Evolutionary conservation across 108 stramenopile species (phyloP).

Genomic region (Stephanodiscus minutulus): DNA sequence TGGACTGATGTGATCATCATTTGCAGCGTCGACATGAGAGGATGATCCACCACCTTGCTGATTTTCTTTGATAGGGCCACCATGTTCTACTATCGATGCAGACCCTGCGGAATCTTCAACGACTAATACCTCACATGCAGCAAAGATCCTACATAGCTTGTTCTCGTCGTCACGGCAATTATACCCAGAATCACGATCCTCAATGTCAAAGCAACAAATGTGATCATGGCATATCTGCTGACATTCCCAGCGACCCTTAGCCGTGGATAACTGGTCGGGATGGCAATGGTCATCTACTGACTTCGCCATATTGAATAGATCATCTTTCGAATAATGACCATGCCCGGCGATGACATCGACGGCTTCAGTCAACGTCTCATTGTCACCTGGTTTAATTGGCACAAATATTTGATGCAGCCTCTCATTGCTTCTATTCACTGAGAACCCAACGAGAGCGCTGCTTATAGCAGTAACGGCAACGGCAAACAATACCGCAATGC

Average conservation of each 20-base stretch:
- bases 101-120: constrained; percentile 5
- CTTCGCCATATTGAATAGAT: constrained; percentile 17
- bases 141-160: constrained; percentile 23
- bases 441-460: background rate
- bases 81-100: background rate
- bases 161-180: constrained; percentile 30
- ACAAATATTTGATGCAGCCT: background rate
- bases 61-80: background rate
- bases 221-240: constrained; percentile 36
- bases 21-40: background rate
- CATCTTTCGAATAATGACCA: constrained; percentile 14
- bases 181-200: constrained; percentile 14
- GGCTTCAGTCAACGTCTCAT: background rate
- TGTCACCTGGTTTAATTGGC: background rate
- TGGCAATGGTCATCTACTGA: constrained; percentile 21
- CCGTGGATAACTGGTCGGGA: background rate
- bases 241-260: constrained; percentile 23
- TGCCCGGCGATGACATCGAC: background rate
- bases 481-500: constrained; percentile 8
- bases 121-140: constrained; percentile 16
- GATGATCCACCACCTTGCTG: constrained; percentile 4
- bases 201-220: constrained; percentile 36
- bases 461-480: background rate
- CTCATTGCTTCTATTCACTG: background rate
- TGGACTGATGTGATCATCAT: constrained; percentile 7